Evolutionary conservation across 768 basidiomycete genomes (phyloP), one percentile per base, ranked within the genome.

Genomic region (Tylopilus subfusipes): DNA sequence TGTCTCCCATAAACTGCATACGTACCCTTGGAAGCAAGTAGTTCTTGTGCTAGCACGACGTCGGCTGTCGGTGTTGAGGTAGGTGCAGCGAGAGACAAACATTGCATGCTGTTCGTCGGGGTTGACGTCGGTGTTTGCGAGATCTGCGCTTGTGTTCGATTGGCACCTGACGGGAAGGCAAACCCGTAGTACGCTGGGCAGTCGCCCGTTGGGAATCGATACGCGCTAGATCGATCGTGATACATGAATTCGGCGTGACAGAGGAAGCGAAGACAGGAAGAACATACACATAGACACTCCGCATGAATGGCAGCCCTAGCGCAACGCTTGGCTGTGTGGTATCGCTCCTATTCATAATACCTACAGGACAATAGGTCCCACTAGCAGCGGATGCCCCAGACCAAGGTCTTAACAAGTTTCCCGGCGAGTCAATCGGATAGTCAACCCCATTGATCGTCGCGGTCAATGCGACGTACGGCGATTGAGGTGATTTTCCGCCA

Each of bases 121-220:
- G 65, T 71, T 13, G 68, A 48, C 38, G 39, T 53, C 4, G 69
- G 69, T 16, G 30, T 68, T 42, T 70, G 70, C 21, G 58, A 58
- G n/a, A 70, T 64, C 34, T 71, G 66, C 5, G 57, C 30, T 3
- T 53, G 56, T 13, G 68, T 69, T 34, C 68, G 58, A 30, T 68
- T 70, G 0, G 70, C 54, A 0, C 66, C 66, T 3, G 60, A 47
- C 2, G 60, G 66, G 34, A 71, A 70, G 6, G 70, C 69, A 27
- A 70, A 70, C 29, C 68, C 68, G 14, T 71, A 70, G 40, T 68
- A 68, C 7, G 60, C 69, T 4, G 68, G 68, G 42, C 68, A 72
- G 30, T 47, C 31, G 4, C 42, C 66, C 4, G 64, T 70, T 7
- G 66, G 68, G 50, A 70, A 71, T 27, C 70, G 68, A 50, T 70